Evolutionary conservation across 306 rosid species (phyloP).

Genomic region (Pyrus communis): DNA sequence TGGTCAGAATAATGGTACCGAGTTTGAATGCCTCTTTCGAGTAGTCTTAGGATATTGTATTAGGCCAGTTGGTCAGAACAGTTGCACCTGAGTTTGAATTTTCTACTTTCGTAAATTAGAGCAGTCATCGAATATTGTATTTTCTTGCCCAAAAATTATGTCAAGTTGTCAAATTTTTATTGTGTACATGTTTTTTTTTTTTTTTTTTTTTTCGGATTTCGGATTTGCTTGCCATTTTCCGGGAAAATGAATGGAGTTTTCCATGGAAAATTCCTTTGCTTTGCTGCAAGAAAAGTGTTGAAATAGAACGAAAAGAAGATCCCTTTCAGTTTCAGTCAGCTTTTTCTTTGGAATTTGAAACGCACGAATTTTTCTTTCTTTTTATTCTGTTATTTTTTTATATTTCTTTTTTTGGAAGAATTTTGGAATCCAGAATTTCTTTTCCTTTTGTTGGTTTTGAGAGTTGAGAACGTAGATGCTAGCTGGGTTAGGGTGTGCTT

Average conservation of each 20-base stretch:
- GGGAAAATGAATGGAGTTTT: slow-evolving; percentile 5
- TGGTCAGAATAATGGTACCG: no score
- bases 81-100: not conserved
- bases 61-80: not conserved
- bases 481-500: not conserved
- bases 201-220: not conserved
- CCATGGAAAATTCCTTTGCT: not conserved
- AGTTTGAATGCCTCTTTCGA: no score
- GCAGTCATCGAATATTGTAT: no score
- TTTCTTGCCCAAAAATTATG: no score
- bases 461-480: not conserved
- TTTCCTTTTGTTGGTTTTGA: not conserved
- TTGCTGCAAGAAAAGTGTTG: not conserved
- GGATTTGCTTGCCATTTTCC: slow-evolving; percentile 1
- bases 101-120: no score
- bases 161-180: not conserved
- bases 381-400: not conserved
- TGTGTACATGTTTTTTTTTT: not conserved
- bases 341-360: slow-evolving; percentile 5
- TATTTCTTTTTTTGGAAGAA: not conserved
- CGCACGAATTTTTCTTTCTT: not conserved
- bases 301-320: not conserved
- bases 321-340: not conserved
- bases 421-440: not conserved
- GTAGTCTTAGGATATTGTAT: no score